Percentiles rank a stretch among this genome's conserved stretches.
Conservation (phyloP, 202 grass and related monocot species). For the Cymbopogon flexuosus region DNA sequence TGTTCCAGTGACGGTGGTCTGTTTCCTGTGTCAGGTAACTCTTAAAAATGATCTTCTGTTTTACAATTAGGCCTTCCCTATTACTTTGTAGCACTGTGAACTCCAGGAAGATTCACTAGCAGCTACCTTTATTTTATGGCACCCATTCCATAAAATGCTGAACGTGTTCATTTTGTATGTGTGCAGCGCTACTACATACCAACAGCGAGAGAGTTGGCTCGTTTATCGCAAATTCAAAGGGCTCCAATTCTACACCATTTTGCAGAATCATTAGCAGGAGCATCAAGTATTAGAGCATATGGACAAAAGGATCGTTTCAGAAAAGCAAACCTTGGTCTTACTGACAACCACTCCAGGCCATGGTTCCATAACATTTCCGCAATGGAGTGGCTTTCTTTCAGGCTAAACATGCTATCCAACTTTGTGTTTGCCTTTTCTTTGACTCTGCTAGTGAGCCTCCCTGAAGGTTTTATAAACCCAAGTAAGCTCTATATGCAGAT, state of each 20-base stretch:
- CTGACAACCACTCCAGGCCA: conserved; percentile 72
- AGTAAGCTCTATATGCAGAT: conserved; percentile 59
- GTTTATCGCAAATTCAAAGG: conserved; percentile 80
- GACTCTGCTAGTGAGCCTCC: conserved; percentile 83
- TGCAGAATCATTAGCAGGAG: conserved; percentile 81
- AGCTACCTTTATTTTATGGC: neutral
- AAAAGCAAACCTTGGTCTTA: conserved; percentile 67
- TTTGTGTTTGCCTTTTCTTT: conserved; percentile 92
- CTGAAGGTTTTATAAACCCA: conserved; percentile 97
- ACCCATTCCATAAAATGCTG: conserved; percentile 28
- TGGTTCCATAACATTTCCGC: conserved; percentile 82
- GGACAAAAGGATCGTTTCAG: conserved; percentile 79
- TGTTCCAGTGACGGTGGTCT: conserved; percentile 73
- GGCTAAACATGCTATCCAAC: conserved; percentile 84
- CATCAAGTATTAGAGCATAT: conserved; percentile 88
- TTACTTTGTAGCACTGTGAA: neutral
- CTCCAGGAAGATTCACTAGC: neutral
- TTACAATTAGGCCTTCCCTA: neutral
- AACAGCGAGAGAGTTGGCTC: conserved; percentile 84
- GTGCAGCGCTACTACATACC: conserved; percentile 90
- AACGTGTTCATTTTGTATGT: conserved; percentile 25
- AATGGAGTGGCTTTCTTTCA: conserved; percentile 91
- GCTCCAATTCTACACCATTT: conserved; percentile 97
- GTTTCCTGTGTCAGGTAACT: conserved; percentile 67
- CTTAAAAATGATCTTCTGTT: neutral